Base-by-base conservation (phyloP, 139 green algal genomes). In the Mesostigma viride region DNA sequence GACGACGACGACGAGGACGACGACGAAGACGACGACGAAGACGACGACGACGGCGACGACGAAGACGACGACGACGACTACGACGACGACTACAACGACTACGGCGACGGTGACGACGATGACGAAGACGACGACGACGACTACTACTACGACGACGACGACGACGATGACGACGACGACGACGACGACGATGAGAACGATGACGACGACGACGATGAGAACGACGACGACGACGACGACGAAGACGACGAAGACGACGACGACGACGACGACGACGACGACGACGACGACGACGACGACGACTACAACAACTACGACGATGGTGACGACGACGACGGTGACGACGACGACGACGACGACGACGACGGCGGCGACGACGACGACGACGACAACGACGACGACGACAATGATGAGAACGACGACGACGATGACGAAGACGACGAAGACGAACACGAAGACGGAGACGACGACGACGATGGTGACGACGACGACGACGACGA, bases 101-200 rank as follows among this genome's bases (percentile, higher is more conserved):
- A 63, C 56, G 30, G 14, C 56, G 30, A 63, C 56, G 30, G 30
- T 14, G 56, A 63, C 56, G 30, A 63, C 56, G 56, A 63, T 14
- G 30, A 63, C 56, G 56, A 63, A n/a, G 8, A n/a, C n/a, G n/a
- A n/a, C n/a, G n/a, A n/a, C n/a, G n/a, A n/a, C n/a, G n/a, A n/a
- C n/a, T n/a, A n/a, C n/a, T n/a, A n/a, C n/a, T n/a, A n/a, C n/a
- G n/a, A n/a, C n/a, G n/a, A n/a, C n/a, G n/a, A n/a, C n/a, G 30
- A 63, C 56, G 56, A 63, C 56, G 30, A 63, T 14, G 14, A 63
- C 56, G 30, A 63, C 8, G 56, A 63, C 56, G 30, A 63, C 56
- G 30, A 27, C 56, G 30, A 63, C 56, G 30, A 63, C 14, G 30
- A 63, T 14, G 30, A 63, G 8, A 14, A 63, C 56, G 8, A 63